A percentile compares a stretch with the other conserved stretches of the same genome.
Evolutionary conservation across 805 yeast genomes (phyloP).

Genomic region (Ogataea thermomethanolica): DNA sequence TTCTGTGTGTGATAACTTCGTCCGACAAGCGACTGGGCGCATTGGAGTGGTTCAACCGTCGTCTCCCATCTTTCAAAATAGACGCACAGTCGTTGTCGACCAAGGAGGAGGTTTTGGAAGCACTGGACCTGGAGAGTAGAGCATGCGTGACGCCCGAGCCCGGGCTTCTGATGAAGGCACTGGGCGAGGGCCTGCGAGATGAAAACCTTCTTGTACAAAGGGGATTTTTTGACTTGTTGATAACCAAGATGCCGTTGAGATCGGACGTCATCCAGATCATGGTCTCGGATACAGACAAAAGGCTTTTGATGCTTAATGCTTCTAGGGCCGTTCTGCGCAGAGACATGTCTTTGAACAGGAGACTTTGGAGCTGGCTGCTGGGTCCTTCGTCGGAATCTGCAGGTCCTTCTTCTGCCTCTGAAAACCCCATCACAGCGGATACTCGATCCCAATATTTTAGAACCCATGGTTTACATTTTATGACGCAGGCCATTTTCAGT

Average conservation of each 20-base stretch:
- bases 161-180: constrained; percentile 71
- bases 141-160: constrained; percentile 72
- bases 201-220: constrained; percentile 76
- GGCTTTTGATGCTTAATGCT: constrained; percentile 57
- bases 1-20: constrained; percentile 69
- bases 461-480: constrained; percentile 47
- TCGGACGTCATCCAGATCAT: constrained; percentile 51
- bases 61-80: constrained; percentile 55
- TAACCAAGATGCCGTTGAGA: constrained; percentile 62
- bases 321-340: constrained; percentile 67
- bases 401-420: constrained; percentile 8
- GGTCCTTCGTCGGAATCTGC: constrained; percentile 59
- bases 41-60: constrained; percentile 64
- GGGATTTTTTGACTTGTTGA: constrained; percentile 81
- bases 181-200: constrained; percentile 61
- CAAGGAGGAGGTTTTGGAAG: constrained; percentile 22
- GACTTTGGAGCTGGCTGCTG: constrained; percentile 89
- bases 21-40: constrained; percentile 84
- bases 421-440: constrained; percentile 8
- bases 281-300: constrained; percentile 51
- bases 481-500: constrained; percentile 52
- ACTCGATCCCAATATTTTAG: constrained; percentile 55
- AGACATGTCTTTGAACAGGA: constrained; percentile 92
- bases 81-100: constrained; percentile 4
- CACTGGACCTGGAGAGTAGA: constrained; percentile 41